Evolutionary conservation across 805 yeast species (phyloP), one percentile per base, ranked within the genome.

Genomic region (Ogataea siamensis): DNA sequence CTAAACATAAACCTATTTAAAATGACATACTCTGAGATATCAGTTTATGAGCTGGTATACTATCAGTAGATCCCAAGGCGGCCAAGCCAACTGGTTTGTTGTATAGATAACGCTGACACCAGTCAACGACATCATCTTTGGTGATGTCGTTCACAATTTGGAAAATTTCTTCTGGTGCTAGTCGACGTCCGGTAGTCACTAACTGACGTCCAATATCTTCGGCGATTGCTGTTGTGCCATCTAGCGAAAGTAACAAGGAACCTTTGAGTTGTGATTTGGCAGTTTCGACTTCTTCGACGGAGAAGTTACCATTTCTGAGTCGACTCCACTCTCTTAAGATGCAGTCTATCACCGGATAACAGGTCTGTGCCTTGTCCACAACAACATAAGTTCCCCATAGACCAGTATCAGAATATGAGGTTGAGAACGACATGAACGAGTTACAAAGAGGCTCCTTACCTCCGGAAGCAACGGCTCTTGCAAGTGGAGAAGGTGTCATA

Each of bases 121-220:
- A 94, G 45, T 74, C 70, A 23, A 83, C 74, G 29, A 93, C 86
- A 60, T 88, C 97, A 25, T 78, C 73, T 54, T 76, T 81, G 7
- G 87, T 76, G 46, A 93, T 85, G 31, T 74, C 68, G 51, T 87
- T 88, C 10, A 93, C 93, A 43, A 83, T 75, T 40, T 73, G 70
- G 55, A 83, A 83, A 9, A 82, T 81, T 47, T 81, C 87, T 56
- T 80, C 84, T 4, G 93, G 88, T 5, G 83, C 64, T 47, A 82
- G 68, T 51, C 87, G 69, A 52, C 67, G 73, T 20, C 99, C 99
- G 3, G 98, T 89, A 37, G 96, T 91, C 29, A 93, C 95, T 39
- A 93, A 71, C 63, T 93, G 99, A 64, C 99, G 81, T 18, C 99
- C 99, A 52, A 93, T 87, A 63, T 93, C 98, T 66, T 93, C 99